A percentile compares a stretch with the other conserved stretches of the same genome.
Evolutionary conservation across 2,329 filamentous ascomycete genomes (phyloP).

Genomic region (Colletotrichum orchidophilum): DNA sequence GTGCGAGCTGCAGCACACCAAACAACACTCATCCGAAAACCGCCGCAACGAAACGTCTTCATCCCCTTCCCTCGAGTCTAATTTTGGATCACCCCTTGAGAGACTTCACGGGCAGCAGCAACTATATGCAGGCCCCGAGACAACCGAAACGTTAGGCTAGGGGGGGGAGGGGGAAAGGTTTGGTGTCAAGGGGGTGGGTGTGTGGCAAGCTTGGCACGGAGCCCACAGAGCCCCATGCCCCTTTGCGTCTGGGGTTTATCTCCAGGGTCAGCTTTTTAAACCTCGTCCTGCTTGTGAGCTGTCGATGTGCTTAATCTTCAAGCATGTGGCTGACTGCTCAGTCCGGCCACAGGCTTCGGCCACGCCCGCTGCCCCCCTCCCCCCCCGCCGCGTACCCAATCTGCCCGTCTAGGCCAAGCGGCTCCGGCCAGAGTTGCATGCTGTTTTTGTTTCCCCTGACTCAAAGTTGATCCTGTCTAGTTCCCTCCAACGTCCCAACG

Average conservation of each 20-base stretch:
- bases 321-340: neutral
- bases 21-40: constrained; percentile 27
- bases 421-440: neutral
- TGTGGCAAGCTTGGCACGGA: constrained; percentile 15
- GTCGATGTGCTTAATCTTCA: neutral
- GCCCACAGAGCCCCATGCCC: constrained; percentile 12
- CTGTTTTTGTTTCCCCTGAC: neutral
- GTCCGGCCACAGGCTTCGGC: neutral
- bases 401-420: neutral
- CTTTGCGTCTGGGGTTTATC: neutral
- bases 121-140: constrained; percentile 15
- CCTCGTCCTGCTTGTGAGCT: neutral
- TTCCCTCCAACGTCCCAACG: neutral
- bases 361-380: neutral
- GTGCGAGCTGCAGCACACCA: constrained; percentile 31
- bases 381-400: neutral
- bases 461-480: neutral
- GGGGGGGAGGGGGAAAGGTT: neutral
- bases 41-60: neutral
- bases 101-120: neutral
- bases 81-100: constrained; percentile 6
- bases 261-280: neutral
- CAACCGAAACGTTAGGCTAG: constrained; percentile 26
- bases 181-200: neutral
- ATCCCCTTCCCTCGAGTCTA: constrained; percentile 10